phyloP scores from a whole-genome alignment of 306 rosid species.

The Ammopiptanthus mongolicus region DNA sequence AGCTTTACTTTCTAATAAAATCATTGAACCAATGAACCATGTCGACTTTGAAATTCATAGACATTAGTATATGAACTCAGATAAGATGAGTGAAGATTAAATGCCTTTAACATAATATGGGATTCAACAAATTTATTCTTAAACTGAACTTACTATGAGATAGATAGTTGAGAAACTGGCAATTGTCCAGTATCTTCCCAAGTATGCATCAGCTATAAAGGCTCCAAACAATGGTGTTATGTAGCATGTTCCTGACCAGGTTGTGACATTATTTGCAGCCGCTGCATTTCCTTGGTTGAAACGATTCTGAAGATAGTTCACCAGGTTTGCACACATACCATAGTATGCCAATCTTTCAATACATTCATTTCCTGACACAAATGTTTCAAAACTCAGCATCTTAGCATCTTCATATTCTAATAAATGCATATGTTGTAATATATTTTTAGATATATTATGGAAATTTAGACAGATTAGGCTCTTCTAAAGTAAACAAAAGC shows the following conservation, averaged over 20 bases:
- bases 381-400: slow-evolving; percentile 1
- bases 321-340: slow-evolving; percentile 84
- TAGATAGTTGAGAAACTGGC: slow-evolving; percentile 63
- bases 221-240: slow-evolving; percentile 85
- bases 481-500: too few species aligned
- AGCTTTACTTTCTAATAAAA: too few species aligned
- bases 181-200: slow-evolving; percentile 97
- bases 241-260: slow-evolving; percentile 85
- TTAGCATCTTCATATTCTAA: background rate
- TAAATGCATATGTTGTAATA: background rate
- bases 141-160: slow-evolving; percentile 49
- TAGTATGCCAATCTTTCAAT: slow-evolving; percentile 91
- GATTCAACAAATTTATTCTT: background rate
- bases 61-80: too few species aligned
- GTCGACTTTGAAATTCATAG: too few species aligned
- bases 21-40: too few species aligned
- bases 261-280: slow-evolving; percentile 66
- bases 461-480: too few species aligned
- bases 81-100: too few species aligned
- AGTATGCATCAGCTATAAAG: slow-evolving; percentile 83
- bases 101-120: background rate
- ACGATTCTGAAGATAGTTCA: slow-evolving; percentile 66
- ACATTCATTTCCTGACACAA: slow-evolving; percentile 63
- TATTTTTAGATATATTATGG: too few species aligned
- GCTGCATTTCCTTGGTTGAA: slow-evolving; percentile 54